A percentile compares a stretch with the other conserved stretches of the same genome.
Conservation (phyloP, 2,329 filamentous ascomycete species). For the Biscogniauxia mediterranea region DNA sequence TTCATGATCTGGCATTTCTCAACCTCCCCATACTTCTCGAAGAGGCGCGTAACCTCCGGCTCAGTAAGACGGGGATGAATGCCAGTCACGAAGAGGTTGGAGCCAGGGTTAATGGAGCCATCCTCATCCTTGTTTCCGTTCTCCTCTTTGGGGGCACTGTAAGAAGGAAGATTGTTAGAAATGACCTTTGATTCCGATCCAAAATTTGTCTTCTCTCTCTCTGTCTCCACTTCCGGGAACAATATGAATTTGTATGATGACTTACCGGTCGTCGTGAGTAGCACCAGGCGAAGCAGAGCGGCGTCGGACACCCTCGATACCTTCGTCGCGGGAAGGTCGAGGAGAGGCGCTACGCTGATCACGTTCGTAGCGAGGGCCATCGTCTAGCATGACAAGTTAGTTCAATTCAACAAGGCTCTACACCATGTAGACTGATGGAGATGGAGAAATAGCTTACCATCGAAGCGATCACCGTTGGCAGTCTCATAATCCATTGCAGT, state of each 20-base stretch:
- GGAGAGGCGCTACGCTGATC: constrained; percentile 67
- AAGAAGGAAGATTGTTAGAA: constrained; percentile 13
- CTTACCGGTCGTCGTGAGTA: constrained; percentile 52
- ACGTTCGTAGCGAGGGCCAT: constrained; percentile 63
- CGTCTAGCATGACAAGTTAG: constrained; percentile 45
- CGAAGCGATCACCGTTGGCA: constrained; percentile 64
- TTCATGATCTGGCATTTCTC: constrained; percentile 99
- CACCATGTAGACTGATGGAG: neutral
- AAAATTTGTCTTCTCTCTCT: neutral
- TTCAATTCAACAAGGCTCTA: constrained; percentile 1
- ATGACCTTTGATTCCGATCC: constrained; percentile 5
- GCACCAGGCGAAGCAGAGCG: constrained; percentile 59
- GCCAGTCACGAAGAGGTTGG: constrained; percentile 97
- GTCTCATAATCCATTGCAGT: constrained; percentile 70
- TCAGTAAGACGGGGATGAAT: constrained; percentile 92
- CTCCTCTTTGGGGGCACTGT: constrained; percentile 52
- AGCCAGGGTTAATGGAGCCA: constrained; percentile 85
- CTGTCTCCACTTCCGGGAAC: no score
- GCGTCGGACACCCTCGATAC: constrained; percentile 53
- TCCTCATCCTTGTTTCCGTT: constrained; percentile 63
- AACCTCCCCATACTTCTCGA: constrained; percentile 98
- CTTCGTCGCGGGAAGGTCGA: constrained; percentile 59
- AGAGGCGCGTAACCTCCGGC: constrained; percentile 87
- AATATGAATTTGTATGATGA: constrained; percentile 10
- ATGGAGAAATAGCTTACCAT: constrained; percentile 48